Evolutionary conservation across 1,284 basidiomycete species (phyloP).

Genomic region (Schizopora paradoxa): DNA sequence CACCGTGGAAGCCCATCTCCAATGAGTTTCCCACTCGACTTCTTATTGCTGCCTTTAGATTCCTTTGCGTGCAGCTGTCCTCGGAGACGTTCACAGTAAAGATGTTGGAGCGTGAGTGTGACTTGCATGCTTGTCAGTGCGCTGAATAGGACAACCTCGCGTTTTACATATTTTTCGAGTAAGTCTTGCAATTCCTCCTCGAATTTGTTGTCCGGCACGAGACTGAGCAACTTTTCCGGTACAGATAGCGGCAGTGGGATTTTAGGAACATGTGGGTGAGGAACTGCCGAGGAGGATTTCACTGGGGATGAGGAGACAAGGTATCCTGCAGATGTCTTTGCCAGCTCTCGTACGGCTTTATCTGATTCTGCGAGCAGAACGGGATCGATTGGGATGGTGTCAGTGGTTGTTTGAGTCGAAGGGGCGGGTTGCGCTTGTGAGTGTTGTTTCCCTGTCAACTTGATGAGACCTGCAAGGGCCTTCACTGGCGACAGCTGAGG

Average conservation of each 20-base stretch:
- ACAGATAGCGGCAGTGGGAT: not conserved
- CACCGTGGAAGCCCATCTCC: slow-evolving; percentile 2
- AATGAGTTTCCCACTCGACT: slow-evolving; percentile 3
- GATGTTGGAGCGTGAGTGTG: slow-evolving; percentile 1
- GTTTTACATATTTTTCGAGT: not conserved
- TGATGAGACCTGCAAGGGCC: not conserved
- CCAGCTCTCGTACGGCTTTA: not conserved
- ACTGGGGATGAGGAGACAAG: not conserved
- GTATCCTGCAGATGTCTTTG: not conserved
- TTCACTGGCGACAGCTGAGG: not conserved
- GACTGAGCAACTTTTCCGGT: not conserved
- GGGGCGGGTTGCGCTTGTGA: no score
- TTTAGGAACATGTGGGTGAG: not conserved
- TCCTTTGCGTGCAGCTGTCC: not conserved
- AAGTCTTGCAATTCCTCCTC: not conserved
- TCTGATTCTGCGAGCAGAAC: not conserved
- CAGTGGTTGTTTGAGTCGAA: no score
- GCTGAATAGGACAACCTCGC: not conserved
- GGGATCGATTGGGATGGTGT: not conserved
- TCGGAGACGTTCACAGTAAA: slow-evolving; percentile 3
- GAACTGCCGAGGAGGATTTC: not conserved
- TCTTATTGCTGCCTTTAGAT: not conserved
- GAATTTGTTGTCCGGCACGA: not conserved
- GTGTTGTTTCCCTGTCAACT: not conserved
- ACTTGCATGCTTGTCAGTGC: not conserved